Conservation (phyloP, 2,329 filamentous ascomycete genomes). For the Ascochyta lentis region DNA sequence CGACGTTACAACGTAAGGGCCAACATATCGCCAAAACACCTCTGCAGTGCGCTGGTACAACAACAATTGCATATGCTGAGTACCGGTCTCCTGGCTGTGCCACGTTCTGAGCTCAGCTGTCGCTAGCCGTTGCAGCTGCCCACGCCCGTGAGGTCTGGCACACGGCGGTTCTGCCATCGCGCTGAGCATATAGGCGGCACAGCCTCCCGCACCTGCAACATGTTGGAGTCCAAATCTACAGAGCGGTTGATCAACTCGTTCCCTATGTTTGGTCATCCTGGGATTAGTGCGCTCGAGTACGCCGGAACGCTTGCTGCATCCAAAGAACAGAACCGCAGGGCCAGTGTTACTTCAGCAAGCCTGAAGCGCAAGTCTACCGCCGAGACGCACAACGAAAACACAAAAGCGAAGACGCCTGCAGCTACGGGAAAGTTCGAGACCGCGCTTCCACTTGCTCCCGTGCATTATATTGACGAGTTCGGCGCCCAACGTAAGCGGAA, state of each 20-base stretch:
- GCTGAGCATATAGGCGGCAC: slow-evolving; percentile 23
- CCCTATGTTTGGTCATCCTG: slow-evolving; percentile 44
- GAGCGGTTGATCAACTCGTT: slow-evolving; percentile 32
- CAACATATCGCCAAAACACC: slow-evolving; percentile 22
- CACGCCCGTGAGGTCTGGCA: slow-evolving; percentile 15
- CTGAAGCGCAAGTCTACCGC: slow-evolving; percentile 29
- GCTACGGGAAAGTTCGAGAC: slow-evolving; percentile 16
- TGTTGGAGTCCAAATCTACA: slow-evolving; percentile 27
- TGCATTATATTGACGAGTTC: slow-evolving; percentile 30
- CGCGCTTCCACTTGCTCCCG: slow-evolving; percentile 19
- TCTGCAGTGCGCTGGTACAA: slow-evolving; percentile 20
- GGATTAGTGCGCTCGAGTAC: slow-evolving; percentile 44
- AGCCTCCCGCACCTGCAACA: slow-evolving; percentile 20
- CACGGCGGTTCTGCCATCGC: slow-evolving; percentile 13
- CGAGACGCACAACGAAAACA: slow-evolving; percentile 29
- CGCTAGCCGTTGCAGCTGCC: slow-evolving; percentile 17
- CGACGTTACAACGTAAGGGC: slow-evolving; percentile 30
- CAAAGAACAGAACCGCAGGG: slow-evolving; percentile 21
- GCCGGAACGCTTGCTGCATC: slow-evolving; percentile 29
- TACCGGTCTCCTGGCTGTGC: slow-evolving; percentile 30
- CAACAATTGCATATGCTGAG: slow-evolving; percentile 31
- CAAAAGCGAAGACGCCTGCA: slow-evolving; percentile 20
- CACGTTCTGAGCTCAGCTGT: slow-evolving; percentile 28
- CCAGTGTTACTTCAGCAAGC: slow-evolving; percentile 26
- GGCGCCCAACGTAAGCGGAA: slow-evolving; percentile 33